Percentiles rank a stretch among this genome's conserved stretches.
Evolutionary conservation across 1,284 basidiomycete species (phyloP).

Genomic region (Ceratobasidium sp.): DNA sequence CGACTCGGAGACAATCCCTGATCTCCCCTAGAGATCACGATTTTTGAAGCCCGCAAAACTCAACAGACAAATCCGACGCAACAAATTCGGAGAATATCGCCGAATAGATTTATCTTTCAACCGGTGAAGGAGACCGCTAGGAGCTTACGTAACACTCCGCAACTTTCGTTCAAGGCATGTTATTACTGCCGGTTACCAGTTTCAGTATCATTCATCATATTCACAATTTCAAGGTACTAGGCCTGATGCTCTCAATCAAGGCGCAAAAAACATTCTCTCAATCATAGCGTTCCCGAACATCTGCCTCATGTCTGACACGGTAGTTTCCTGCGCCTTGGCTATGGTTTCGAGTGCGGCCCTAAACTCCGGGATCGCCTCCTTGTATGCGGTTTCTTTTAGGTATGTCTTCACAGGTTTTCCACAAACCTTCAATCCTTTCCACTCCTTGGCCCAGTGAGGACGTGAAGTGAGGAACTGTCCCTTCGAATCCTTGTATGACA

Average conservation of each 20-base stretch:
- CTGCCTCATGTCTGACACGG: slow-evolving; percentile 36
- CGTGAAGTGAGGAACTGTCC: slow-evolving; percentile 44
- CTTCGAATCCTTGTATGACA: slow-evolving; percentile 41
- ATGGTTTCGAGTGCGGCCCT: slow-evolving; percentile 30
- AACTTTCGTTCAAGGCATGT: too few relatives aligned
- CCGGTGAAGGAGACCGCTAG: too few relatives aligned
- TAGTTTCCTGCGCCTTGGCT: slow-evolving; percentile 33
- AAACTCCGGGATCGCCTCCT: slow-evolving; percentile 47
- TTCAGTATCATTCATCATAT: not conserved
- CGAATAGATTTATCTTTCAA: too few relatives aligned
- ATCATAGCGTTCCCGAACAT: slow-evolving; percentile 45
- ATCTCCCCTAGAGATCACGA: too few relatives aligned
- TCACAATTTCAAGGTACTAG: not conserved
- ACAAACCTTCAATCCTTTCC: slow-evolving; percentile 45
- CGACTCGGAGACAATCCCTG: too few relatives aligned
- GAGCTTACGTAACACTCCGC: too few relatives aligned
- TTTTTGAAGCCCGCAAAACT: too few relatives aligned
- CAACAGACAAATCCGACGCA: too few relatives aligned
- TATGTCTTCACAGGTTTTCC: slow-evolving; percentile 45
- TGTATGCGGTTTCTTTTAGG: slow-evolving; percentile 48
- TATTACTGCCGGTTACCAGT: too few relatives aligned
- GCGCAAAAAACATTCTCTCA: slow-evolving; percentile 38
- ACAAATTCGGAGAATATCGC: too few relatives aligned
- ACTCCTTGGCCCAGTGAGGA: slow-evolving; percentile 50
- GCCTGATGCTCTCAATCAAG: not conserved